Base-by-base conservation (phyloP, 2,329 filamentous ascomycete genomes). In the Helotiales sp. region DNA sequence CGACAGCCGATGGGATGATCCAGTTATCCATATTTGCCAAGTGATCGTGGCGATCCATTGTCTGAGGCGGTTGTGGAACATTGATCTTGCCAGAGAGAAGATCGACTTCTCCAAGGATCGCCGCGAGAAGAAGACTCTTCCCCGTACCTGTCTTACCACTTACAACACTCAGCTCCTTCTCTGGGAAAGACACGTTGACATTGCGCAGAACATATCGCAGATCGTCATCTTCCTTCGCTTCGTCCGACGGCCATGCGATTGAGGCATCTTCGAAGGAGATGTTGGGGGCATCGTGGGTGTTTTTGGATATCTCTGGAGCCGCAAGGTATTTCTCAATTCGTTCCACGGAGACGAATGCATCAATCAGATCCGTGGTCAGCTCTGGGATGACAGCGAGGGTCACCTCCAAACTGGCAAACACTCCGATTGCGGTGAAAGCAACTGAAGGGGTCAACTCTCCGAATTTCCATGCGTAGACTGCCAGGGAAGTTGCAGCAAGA, bases 101-200 rank as follows among this genome's bases (percentile, higher is more conserved):
- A 68, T 94, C 91, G 2, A 88, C 87, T 78, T 95, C 92, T 1
- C 92, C 92, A 4, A 95, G 84, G 28, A 95, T 87, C 0, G 91
- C 86, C 0, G 91, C 86, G 6, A 96, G 82, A 70, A 96, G 80
- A 45, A 95, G 79, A 77, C 89, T 93, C 80, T 95, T 95, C 17
- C 92, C 92, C 8, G 88, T 88, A 0, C 92, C 92, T 0, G 92
- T 95, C 75, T 90, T 90, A 0, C 92, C 92, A 3, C 90, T 91
- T 37, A 95, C 87, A 15, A 94, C 86, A 22, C 88, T 93, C 8
- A 96, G 80, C 72, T 92, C 88, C 20, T 87, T 86, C 17, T 82
- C 78, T 0, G 91, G 92, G 72, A 95, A 93, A 0, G 83, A 83
- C 11, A 93, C 75, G 69, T 86, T 87, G 57, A 94, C 73, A 71